These are phyloP conservation scores for Sphaerulina musiva DNA, from an alignment of 2,329 filamentous ascomycete genomes.

Conservation along the genomic window DNA sequence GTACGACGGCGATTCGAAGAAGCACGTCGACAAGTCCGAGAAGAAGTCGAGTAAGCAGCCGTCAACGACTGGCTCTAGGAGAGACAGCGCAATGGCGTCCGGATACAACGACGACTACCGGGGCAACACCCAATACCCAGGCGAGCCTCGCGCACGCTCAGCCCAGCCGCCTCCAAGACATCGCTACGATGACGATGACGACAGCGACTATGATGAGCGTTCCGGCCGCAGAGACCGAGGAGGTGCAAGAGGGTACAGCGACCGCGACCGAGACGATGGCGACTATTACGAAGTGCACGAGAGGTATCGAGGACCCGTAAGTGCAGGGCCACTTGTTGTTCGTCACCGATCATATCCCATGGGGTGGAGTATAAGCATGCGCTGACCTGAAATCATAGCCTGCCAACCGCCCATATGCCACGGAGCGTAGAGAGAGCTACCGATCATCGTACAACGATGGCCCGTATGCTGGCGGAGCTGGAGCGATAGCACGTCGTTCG, in stretches of 20 bases:
- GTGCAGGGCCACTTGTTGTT: slow-evolving; percentile 28
- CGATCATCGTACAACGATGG: slow-evolving; percentile 14
- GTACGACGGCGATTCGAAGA: not conserved
- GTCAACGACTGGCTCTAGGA: slow-evolving; percentile 10
- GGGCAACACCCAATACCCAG: slow-evolving; percentile 15
- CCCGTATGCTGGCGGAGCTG: slow-evolving; percentile 19
- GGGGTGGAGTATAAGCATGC: slow-evolving; percentile 1
- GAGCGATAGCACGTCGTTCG: slow-evolving; percentile 27
- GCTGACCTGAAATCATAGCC: slow-evolving; percentile 23
- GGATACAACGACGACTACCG: slow-evolving; percentile 26
- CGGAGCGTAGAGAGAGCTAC: slow-evolving; percentile 22
- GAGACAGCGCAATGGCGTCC: slow-evolving; percentile 25
- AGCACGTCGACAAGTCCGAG: not conserved
- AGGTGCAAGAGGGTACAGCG: slow-evolving; percentile 25
- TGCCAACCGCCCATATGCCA: slow-evolving; percentile 19
- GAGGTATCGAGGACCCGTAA: slow-evolving; percentile 31
- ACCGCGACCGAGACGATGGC: slow-evolving; percentile 22
- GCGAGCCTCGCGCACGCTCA: slow-evolving; percentile 23
- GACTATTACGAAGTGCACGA: slow-evolving; percentile 30
- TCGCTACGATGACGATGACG: slow-evolving; percentile 28
- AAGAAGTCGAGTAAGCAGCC: slow-evolving; percentile 4
- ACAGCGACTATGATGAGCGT: slow-evolving; percentile 32
- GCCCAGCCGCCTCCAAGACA: slow-evolving; percentile 24
- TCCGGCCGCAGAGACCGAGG: slow-evolving; percentile 20
- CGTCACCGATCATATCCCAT: slow-evolving; percentile 13